Evolutionary conservation across 257 asterid genomes (phyloP).

Genomic region (Scutellaria minor): DNA sequence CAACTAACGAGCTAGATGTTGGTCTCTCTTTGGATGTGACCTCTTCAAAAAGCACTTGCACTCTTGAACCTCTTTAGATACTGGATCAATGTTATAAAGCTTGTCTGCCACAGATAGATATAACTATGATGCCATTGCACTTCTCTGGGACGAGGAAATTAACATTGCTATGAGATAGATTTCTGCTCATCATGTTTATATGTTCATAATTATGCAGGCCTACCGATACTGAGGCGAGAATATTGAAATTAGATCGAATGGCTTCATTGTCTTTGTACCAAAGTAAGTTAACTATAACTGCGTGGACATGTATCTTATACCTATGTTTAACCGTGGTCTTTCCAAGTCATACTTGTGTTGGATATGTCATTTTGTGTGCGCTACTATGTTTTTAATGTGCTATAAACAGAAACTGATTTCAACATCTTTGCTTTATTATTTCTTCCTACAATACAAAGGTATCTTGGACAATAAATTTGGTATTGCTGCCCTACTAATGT

Average conservation of each 20-base stretch:
- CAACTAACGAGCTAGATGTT: constrained; percentile 95
- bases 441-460: constrained; percentile 3
- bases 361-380: constrained; percentile 16
- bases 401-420: constrained; percentile 15
- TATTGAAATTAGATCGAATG: constrained; percentile 87
- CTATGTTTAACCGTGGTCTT: not conserved
- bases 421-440: not conserved
- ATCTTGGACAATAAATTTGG: constrained; percentile 3
- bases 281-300: constrained; percentile 53
- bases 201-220: constrained; percentile 62
- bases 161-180: not conserved
- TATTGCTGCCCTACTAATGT: constrained; percentile 3
- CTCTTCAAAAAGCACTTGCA: constrained; percentile 92
- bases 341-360: not conserved
- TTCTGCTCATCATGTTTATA: constrained; percentile 24
- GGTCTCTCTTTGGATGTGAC: constrained; percentile 84
- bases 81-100: constrained; percentile 11
- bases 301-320: not conserved
- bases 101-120: constrained; percentile 8
- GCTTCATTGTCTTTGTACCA: constrained; percentile 95
- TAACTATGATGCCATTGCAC: constrained; percentile 4
- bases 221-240: constrained; percentile 93
- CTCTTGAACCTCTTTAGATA: constrained; percentile 28
- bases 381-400: not conserved
- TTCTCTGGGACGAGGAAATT: not conserved